Evolutionary conservation across 169 alveolate species (phyloP), one percentile per base, ranked within the genome.

Genomic region (Toxoplasma gondii): DNA sequence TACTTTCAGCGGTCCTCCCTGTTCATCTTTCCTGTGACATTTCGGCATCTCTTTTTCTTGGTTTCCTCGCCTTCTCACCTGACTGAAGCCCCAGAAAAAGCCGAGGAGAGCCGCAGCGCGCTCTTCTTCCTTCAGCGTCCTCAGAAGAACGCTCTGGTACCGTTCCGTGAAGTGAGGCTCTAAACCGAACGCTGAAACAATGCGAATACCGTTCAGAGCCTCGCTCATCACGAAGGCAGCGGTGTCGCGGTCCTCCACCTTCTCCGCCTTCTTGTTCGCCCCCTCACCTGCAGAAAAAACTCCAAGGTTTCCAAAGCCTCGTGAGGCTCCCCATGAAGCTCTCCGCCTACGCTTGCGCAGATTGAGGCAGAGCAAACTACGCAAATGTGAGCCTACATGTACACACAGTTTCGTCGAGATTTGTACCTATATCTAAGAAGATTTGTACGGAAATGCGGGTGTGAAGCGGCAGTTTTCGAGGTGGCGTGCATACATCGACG

Each of bases 81-180:
- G 95, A 54, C 92, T 87, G 83, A 93, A 70, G 95, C 95, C 95
- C 82, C 91, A 88, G 41, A 87, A 70, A n/a, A 93, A 16, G 4
- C 95, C 95, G 41, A 88, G 83, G 45, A 43, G 78, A 0, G 87
- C 0, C 0, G 81, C 93, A 16, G 84, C 1, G 38, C 84, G 84
- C 22, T 12, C 43, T 31, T 74, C 84, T 12, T 36, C 49, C 12
- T 12, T 17, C 44, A 74, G 22, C 49, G 39, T 74, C 22, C 19
- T 74, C 0, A 19, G 45, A 27, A 74, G 84, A 74, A 74, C 84
- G 2, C 9, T 36, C 1, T 27, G 2, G 43, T 74, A 74, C 12
- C 84, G 41, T 7, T 31, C 39, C 27, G 84, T 74, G 84, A 74
- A 74, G 22, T 74, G n/a, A 10, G 22, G 39, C 44, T 74, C 84